phyloP scores from a whole-genome alignment of 176 grass and related monocot species.

The Oryza nivara region DNA sequence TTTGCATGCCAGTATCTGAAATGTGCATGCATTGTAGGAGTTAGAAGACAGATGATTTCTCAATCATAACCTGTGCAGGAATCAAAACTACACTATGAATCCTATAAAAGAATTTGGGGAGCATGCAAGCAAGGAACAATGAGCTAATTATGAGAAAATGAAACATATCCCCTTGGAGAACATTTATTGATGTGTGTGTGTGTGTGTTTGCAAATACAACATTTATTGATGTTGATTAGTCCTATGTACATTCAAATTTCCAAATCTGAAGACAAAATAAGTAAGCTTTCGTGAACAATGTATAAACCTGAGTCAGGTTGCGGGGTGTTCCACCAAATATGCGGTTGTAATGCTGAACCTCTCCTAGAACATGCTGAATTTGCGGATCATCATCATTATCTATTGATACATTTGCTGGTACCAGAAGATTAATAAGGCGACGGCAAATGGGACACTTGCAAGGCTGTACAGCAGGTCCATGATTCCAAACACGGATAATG shows the following conservation, averaged over 20 bases:
- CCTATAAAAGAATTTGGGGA: not conserved
- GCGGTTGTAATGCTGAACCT: conserved; percentile 71
- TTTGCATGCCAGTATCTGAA: not conserved
- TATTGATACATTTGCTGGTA: conserved; percentile 62
- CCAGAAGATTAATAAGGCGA: conserved; percentile 71
- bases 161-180: not conserved
- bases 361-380: conserved; percentile 54
- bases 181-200: not conserved
- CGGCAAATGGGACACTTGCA: conserved; percentile 96
- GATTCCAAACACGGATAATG: conserved; percentile 86
- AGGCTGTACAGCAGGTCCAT: conserved; percentile 74
- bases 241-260: not conserved
- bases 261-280: not conserved
- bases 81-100: not conserved
- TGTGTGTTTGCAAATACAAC: no score
- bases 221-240: no score
- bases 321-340: conserved; percentile 75
- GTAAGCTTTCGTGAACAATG: not conserved
- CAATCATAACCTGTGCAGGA: not conserved
- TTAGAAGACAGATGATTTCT: not conserved
- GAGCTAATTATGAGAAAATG: not conserved
- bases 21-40: not conserved
- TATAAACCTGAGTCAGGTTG: conserved; percentile 75
- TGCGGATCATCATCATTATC: conserved; percentile 48
- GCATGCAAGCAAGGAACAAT: conserved; percentile 19